These are phyloP conservation scores for Pelargonium fulgidum DNA, from an alignment of 441 rosid species.

Conservation along the genomic window DNA sequence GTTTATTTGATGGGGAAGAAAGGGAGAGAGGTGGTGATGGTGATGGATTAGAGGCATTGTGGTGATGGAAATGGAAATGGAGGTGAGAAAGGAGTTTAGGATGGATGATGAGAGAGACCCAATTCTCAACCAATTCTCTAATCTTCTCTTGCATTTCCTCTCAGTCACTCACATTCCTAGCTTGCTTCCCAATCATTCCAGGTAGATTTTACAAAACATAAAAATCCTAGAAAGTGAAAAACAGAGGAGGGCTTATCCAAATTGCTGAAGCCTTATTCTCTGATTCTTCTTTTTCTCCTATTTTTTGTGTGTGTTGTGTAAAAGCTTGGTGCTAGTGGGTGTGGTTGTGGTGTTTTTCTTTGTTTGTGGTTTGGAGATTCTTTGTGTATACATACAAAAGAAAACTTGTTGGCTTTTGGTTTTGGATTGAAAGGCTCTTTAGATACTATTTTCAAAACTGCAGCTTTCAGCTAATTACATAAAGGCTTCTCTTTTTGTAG, in stretches of 20 bases:
- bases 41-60: background rate
- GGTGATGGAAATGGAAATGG: no score
- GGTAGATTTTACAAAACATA: background rate
- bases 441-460: background rate
- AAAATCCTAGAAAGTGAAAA: background rate
- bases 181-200: constrained; percentile 34
- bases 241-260: constrained; percentile 18
- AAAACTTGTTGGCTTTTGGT: background rate
- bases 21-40: constrained; percentile 17
- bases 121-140: background rate
- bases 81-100: no score
- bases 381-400: constrained; percentile 12
- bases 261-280: background rate
- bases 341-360: background rate
- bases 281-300: background rate
- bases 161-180: constrained; percentile 29
- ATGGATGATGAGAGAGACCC: no score
- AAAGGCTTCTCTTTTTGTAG: no score
- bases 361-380: constrained; percentile 23
- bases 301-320: background rate
- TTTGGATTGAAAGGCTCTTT: background rate
- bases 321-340: background rate
- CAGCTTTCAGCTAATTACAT: background rate
- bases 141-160: constrained; percentile 5
- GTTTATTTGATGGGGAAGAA: constrained; percentile 23